Conservation (phyloP, 768 basidiomycete genomes). For the Cystoderma amianthinum region DNA sequence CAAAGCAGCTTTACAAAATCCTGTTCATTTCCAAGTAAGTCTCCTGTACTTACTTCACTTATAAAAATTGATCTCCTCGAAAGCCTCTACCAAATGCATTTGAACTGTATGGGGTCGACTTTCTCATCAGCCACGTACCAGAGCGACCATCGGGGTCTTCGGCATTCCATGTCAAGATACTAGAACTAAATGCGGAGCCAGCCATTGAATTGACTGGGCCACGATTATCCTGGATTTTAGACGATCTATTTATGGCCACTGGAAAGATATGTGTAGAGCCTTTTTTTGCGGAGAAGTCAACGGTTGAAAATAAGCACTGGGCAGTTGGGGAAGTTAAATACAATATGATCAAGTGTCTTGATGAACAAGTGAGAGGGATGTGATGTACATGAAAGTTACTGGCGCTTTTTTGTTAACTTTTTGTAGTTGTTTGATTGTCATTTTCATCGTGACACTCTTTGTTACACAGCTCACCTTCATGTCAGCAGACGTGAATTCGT, state of each 20-base stretch:
- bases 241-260: constrained; percentile 72
- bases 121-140: constrained; percentile 55
- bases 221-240: constrained; percentile 72
- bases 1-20: constrained; percentile 75
- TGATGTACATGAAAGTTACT: too few species aligned
- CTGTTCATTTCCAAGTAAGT: constrained; percentile 78
- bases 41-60: neutral
- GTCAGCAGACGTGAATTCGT: constrained; percentile 24
- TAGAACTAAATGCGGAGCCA: constrained; percentile 94
- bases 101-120: constrained; percentile 93
- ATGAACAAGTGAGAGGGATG: constrained; percentile 43
- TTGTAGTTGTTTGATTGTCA: neutral
- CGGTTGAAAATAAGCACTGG: constrained; percentile 24
- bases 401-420: neutral
- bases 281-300: constrained; percentile 32
- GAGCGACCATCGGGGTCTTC: constrained; percentile 5
- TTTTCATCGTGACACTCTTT: neutral
- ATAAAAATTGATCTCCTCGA: neutral
- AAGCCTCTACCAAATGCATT: constrained; percentile 89
- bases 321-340: constrained; percentile 42
- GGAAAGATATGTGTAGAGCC: constrained; percentile 64
- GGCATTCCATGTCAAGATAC: constrained; percentile 57
- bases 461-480: constrained; percentile 7
- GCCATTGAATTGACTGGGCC: constrained; percentile 92
- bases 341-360: constrained; percentile 63